Evolutionary conservation across 345 rosid species (phyloP), one percentile per base, ranked within the genome.

Genomic region (Brassica napus): DNA sequence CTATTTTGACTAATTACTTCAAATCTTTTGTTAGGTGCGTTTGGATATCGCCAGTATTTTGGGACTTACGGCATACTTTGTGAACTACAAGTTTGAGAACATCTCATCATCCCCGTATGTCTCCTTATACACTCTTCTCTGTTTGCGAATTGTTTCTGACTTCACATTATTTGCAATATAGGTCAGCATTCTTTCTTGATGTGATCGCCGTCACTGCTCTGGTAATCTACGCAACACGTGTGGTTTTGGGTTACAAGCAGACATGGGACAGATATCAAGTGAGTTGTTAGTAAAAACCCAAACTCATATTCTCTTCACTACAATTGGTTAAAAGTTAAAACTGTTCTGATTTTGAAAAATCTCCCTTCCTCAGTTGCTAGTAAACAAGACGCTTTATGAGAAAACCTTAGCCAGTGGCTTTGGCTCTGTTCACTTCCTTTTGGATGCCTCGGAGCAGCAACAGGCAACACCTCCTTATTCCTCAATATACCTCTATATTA

Each of bases 201-300:
- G 97, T 86, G 67, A 70, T 94, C 77, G 97, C 97, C 35, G 44
- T 87, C 74, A 82, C 87, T 75, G 98, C 97, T 69, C 94, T 94
- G 37, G 83, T 94, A 84, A 84, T 94, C 70, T 91, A 87, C 77
- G 89, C 85, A 68, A 82, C 86, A 65, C 98, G 98, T 3, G 95
- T 92, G 84, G 92, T 83, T 74, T 85, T 94, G 87, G 98, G 97
- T 78, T 94, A 94, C 88, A 92, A 94, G 79, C 98, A 94, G 84
- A 94, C 98, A 55, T 89, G 97, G 94, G 98, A 94, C 69, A 88
- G 98, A 75, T 94, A 94, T 85, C 97, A 94, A 85, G 97, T 91
- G 83, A 91, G 91, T 81, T 75, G 30, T 18, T 21, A 21, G 62
- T 21, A 21, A 21, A 64, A 57, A 30, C 76, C 28, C n/a, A 55